Evolutionary conservation across 2,329 filamentous ascomycete genomes (phyloP).

Genomic region (Epichloe sylvatica): DNA sequence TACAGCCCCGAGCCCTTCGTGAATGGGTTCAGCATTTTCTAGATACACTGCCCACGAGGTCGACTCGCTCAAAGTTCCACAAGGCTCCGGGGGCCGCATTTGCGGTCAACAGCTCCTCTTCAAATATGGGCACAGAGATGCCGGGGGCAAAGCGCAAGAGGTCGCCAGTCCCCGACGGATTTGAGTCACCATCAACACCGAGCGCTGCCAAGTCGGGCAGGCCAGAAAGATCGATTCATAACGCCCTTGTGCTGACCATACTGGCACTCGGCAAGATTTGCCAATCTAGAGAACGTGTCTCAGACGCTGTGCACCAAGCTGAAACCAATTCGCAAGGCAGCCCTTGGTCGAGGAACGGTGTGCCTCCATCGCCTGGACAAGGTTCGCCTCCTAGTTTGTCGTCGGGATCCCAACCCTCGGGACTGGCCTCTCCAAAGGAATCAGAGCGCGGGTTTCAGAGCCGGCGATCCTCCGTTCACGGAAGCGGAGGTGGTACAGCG

Average conservation of each 20-base stretch:
- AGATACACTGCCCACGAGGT: conserved; percentile 29
- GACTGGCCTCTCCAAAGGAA: conserved; percentile 38
- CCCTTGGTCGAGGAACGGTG: conserved; percentile 32
- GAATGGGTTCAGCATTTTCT: conserved; percentile 40
- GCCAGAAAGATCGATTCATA: conserved; percentile 56
- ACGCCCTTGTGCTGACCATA: conserved; percentile 68
- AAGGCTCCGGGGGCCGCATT: conserved; percentile 19
- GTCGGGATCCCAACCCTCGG: conserved; percentile 34
- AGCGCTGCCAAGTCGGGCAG: conserved; percentile 27
- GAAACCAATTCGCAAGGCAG: conserved; percentile 22
- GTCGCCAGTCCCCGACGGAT: conserved; percentile 28
- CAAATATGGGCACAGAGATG: conserved; percentile 13
- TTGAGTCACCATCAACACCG: conserved; percentile 18
- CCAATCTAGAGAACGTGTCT: conserved; percentile 36
- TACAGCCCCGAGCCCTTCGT: conserved; percentile 38
- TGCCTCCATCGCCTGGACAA: conserved; percentile 37
- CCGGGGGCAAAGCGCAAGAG: conserved; percentile 42
- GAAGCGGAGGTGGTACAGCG: conserved; percentile 9
- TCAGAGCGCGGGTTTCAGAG: conserved; percentile 31
- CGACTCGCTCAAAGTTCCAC: conserved; percentile 13
- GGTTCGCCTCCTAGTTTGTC: conserved; percentile 37
- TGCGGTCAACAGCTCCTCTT: conserved; percentile 16
- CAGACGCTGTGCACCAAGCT: conserved; percentile 36
- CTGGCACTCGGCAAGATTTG: conserved; percentile 82
- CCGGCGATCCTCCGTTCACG: conserved; percentile 40